Evolutionary conservation across 352 stramenopile species (phyloP), one percentile per base, ranked within the genome.

Genomic region (Pythium angustatum): DNA sequence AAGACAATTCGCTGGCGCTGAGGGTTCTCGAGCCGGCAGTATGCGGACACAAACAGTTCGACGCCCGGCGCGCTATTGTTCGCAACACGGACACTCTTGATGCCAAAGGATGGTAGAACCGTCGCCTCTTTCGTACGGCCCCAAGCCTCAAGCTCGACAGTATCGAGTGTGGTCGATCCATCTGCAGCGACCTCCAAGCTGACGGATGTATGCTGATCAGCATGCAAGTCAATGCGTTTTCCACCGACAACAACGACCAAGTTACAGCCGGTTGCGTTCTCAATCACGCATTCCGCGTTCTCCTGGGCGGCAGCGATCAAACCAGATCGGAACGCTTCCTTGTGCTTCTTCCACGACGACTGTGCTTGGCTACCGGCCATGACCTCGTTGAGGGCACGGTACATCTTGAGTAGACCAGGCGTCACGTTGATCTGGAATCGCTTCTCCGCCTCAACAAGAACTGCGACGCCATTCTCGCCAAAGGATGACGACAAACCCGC

Each of bases 371-470:
- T 81, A 17, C 78, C 80, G 17, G 88, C 83, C 38, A 92, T 59
- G 0, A 91, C 81, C 24, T 96, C 87, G 68, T 90, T 91, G 44
- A 96, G 43, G 14, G 81, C 79, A 49, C 81, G 81, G 31, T 93
- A 91, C 14, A 79, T 89, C 44, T 92, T 90, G 48, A 96, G 34
- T 2, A 81, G 47, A 24, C 58, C 66, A 36, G 73, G 66, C 14
- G 73, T 75, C 10, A 81, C 52, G 43, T 81, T 81, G 48, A 81
- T 70, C 56, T 81, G 73, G 45, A 81, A 76, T 26, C 62, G 62
- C 17, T 72, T 75, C 24, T 77, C 66, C 17, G 72, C 72, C 58
- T 79, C 72, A 11, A 66, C 45, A n/a, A 76, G 59, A 15, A 70
- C 63, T 5, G 68, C 58, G 4, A 78, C 52, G n/a, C 73, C 73